Percentiles rank a stretch among this genome's conserved stretches.
Conservation (phyloP, 2,329 filamentous ascomycete species). For the Alternaria alternata region DNA sequence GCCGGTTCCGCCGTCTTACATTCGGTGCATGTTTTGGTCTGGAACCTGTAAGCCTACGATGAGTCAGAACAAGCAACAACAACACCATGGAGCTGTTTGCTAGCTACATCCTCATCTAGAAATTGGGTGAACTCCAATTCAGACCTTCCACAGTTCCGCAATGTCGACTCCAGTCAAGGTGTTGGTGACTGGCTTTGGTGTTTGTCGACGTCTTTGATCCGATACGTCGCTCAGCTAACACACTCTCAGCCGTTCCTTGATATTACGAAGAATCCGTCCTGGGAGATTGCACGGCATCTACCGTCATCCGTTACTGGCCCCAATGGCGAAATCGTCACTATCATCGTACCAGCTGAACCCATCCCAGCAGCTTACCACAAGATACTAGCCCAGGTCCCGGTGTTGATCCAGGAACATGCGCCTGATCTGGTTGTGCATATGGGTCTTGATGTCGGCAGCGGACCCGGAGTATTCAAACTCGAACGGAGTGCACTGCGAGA, state of each 20-base stretch:
- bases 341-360: conserved; percentile 68
- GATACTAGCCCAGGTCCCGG: conserved; percentile 70
- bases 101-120: not conserved
- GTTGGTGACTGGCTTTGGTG: conserved; percentile 58
- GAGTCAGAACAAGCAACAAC: not conserved
- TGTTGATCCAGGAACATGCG: conserved; percentile 62
- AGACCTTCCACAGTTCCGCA: not conserved
- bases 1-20: not conserved
- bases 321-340: conserved; percentile 45
- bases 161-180: conserved; percentile 44
- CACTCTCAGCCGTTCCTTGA: conserved; percentile 76
- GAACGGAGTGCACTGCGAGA: conserved; percentile 65
- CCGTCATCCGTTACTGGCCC: conserved; percentile 16
- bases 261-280: conserved; percentile 78
- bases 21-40: not conserved
- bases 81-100: not conserved
- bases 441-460: conserved; percentile 73
- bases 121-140: not conserved
- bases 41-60: not conserved
- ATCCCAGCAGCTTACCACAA: conserved; percentile 63
- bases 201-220: conserved; percentile 9
- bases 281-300: conserved; percentile 77
- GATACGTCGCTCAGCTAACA: conserved; percentile 6
- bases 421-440: conserved; percentile 77
- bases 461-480: conserved; percentile 68